A percentile compares a stretch with the other conserved stretches of the same genome.
These are phyloP conservation scores for Taiwanofungus camphoratus DNA, from an alignment of 1,284 basidiomycete species.

Conservation along the genomic window DNA sequence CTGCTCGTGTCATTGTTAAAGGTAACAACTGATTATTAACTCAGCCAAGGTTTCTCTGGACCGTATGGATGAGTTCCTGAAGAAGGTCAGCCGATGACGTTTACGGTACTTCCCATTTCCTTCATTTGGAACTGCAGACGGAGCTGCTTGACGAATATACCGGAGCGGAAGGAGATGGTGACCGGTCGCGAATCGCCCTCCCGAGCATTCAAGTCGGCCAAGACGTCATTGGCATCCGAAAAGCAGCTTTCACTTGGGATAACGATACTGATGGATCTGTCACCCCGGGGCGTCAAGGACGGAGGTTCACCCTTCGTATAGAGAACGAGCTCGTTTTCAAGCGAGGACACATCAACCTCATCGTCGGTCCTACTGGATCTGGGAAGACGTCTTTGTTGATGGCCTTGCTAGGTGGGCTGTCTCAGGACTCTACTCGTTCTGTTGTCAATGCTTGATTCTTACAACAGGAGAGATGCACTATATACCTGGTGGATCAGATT, in stretches of 20 bases:
- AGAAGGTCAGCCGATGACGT: conserved; percentile 31
- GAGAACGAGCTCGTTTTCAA: conserved; percentile 53
- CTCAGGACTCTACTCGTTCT: background rate
- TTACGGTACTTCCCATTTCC: background rate
- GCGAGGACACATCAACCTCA: conserved; percentile 52
- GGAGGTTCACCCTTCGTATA: conserved; percentile 44
- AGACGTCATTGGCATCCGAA: conserved; percentile 33
- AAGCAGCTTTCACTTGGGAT: conserved; percentile 39
- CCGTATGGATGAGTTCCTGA: conserved; percentile 42
- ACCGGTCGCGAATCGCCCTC: conserved; percentile 9
- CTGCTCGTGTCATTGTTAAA: background rate
- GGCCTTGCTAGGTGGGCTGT: conserved; percentile 44
- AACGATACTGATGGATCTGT: conserved; percentile 20
- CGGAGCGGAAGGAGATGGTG: conserved; percentile 21
- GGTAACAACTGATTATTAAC: conserved; percentile 5
- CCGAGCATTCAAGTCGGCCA: conserved; percentile 16
- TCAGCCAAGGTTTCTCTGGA: conserved; percentile 42
- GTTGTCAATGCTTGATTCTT: conserved; percentile 24
- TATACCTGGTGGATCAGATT: conserved; percentile 41
- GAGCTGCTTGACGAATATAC: conserved; percentile 45
- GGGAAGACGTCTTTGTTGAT: conserved; percentile 49
- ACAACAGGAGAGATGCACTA: conserved; percentile 56
- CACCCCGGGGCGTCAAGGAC: conserved; percentile 22
- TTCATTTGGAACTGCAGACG: conserved; percentile 27
- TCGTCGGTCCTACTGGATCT: conserved; percentile 57